A percentile compares a stretch with the other conserved stretches of the same genome.
phyloP scores from a whole-genome alignment of 2,329 filamentous ascomycete species.

The Aspergillus sp. region DNA sequence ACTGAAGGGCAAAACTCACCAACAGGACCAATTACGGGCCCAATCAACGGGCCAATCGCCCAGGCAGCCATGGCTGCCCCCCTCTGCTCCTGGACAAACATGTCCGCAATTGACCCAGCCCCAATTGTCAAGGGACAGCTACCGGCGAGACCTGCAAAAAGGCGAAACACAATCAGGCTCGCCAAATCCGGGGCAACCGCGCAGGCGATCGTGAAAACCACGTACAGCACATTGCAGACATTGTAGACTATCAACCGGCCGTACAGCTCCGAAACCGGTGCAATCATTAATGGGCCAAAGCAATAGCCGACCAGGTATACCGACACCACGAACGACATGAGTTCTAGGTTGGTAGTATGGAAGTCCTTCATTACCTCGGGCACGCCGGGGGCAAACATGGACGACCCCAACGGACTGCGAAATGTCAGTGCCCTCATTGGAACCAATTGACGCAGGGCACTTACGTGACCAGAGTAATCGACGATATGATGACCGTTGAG shows the following conservation, averaged over 20 bases:
- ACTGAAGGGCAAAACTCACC: neutral
- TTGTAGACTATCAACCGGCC: conserved; percentile 49
- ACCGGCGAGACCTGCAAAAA: conserved; percentile 36
- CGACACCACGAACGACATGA: neutral
- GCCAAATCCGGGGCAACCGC: conserved; percentile 42
- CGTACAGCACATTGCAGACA: conserved; percentile 48
- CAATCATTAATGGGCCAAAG: conserved; percentile 44
- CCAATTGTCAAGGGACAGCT: conserved; percentile 41
- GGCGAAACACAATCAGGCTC: conserved; percentile 44
- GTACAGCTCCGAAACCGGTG: conserved; percentile 53
- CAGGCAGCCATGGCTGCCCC: conserved; percentile 41
- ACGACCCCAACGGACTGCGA: neutral
- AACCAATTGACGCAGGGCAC: neutral
- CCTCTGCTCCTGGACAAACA: conserved; percentile 36
- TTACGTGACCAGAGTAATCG: neutral
- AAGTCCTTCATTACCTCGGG: neutral
- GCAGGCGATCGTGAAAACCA: conserved; percentile 46
- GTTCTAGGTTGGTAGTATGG: neutral
- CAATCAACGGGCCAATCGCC: conserved; percentile 40
- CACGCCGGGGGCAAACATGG: neutral
- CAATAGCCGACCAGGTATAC: conserved; percentile 9
- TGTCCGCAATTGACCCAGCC: conserved; percentile 42
- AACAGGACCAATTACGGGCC: conserved; percentile 41
- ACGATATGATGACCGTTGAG: neutral
- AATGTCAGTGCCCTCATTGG: neutral